A percentile compares a stretch with the other conserved stretches of the same genome.
phyloP scores from a whole-genome alignment of 495 filamentous ascomycete species.

The Penicillium turbatum region DNA sequence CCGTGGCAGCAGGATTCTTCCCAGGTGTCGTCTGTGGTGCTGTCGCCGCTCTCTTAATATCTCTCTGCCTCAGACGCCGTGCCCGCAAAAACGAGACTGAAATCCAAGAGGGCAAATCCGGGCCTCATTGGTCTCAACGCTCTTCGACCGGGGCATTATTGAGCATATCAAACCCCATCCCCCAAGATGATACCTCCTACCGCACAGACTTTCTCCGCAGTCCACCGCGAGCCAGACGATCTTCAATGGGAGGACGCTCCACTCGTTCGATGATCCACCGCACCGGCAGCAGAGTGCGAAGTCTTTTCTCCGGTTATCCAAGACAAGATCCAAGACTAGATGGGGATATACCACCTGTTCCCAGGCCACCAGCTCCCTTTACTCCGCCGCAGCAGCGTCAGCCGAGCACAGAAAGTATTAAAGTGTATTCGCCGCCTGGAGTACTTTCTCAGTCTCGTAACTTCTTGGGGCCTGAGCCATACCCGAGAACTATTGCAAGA shows the following conservation, averaged over 20 bases:
- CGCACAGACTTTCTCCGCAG: conserved; percentile 54
- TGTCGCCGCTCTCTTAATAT: conserved; percentile 40
- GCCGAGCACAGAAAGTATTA: conserved; percentile 62
- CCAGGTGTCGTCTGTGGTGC: conserved; percentile 55
- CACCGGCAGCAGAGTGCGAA: conserved; percentile 36
- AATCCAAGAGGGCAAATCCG: conserved; percentile 12
- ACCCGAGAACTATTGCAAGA: conserved; percentile 28
- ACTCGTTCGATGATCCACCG: conserved; percentile 35
- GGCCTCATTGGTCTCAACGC: conserved; percentile 31
- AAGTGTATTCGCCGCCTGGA: conserved; percentile 63
- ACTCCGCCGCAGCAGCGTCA: conserved; percentile 43
- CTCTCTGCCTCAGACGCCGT: conserved; percentile 39
- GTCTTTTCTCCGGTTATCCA: conserved; percentile 28
- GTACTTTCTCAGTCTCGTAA: conserved; percentile 29
- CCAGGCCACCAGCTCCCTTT: conserved; percentile 21
- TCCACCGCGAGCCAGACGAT: conserved; percentile 19
- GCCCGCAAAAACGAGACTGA: conserved; percentile 13
- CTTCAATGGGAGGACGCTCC: conserved; percentile 25
- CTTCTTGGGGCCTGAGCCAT: conserved; percentile 29
- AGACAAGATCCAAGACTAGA: conserved; percentile 8
- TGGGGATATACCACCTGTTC: conserved; percentile 20
- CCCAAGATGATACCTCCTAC: conserved; percentile 42
- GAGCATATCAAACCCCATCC: conserved; percentile 55
- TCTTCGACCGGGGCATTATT: conserved; percentile 39
- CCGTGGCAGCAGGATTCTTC: conserved; percentile 60